These are phyloP conservation scores for Solanum chiquidenum DNA, from an alignment of 257 asterid genomes.

Conservation along the genomic window DNA sequence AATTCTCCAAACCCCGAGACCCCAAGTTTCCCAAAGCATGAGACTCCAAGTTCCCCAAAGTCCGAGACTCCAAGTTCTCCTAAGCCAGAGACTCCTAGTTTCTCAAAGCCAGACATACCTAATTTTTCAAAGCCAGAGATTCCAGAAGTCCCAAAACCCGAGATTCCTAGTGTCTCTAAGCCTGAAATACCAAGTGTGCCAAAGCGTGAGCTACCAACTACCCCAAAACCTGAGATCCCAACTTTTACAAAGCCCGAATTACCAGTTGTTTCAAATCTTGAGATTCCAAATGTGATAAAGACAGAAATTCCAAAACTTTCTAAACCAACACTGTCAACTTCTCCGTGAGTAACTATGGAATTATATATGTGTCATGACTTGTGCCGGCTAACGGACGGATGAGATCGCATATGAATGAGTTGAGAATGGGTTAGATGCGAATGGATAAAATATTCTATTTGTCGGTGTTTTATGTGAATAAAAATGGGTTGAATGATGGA, in stretches of 20 bases:
- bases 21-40: background rate
- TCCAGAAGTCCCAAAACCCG: background rate
- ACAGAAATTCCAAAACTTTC: background rate
- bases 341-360: background rate
- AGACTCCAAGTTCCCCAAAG: background rate
- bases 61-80: background rate
- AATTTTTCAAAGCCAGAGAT: background rate
- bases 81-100: background rate
- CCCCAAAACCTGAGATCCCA: background rate
- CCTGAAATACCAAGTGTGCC: background rate
- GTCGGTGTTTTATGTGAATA: background rate
- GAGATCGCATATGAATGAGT: background rate
- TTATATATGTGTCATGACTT: background rate
- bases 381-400: background rate
- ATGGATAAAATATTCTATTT: background rate
- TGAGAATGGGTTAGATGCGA: background rate
- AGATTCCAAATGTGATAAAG: background rate
- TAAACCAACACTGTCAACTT: background rate
- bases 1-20: background rate
- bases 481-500: background rate
- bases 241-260: constrained; percentile 11
- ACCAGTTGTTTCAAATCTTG: constrained; percentile 1
- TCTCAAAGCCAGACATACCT: background rate
- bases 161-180: background rate
- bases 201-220: background rate